Evolutionary conservation across 495 filamentous ascomycete genomes (phyloP).

Genomic region (Hyaloscypha variabilis): DNA sequence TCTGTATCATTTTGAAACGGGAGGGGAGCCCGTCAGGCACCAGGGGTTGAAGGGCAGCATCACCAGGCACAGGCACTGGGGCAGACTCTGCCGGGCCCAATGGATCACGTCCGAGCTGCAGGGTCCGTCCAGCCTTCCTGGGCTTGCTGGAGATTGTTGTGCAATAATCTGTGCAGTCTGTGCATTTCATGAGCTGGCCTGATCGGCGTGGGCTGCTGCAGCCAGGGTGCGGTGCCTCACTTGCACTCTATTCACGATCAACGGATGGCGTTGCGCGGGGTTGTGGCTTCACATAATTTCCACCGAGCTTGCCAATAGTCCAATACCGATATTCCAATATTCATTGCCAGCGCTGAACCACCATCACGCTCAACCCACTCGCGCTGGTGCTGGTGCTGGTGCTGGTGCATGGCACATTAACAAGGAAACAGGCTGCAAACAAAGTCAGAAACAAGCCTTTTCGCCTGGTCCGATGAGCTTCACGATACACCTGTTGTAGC

Average conservation of each 20-base stretch:
- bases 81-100: too few relatives aligned
- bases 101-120: too few relatives aligned
- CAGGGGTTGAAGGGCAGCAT: neutral
- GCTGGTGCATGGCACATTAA: too few relatives aligned
- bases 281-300: neutral
- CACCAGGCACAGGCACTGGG: too few relatives aligned
- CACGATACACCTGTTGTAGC: neutral
- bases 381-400: too few relatives aligned
- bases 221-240: neutral
- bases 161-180: neutral
- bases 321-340: too few relatives aligned
- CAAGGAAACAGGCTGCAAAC: neutral
- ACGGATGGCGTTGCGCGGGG: neutral
- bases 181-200: too few relatives aligned
- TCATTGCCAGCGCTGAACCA: neutral
- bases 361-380: too few relatives aligned
- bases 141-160: neutral
- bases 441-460: neutral
- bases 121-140: neutral
- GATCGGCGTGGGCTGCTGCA: neutral
- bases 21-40: neutral
- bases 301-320: too few relatives aligned
- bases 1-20: conserved; percentile 28
- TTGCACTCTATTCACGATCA: neutral
- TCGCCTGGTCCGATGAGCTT: neutral